These are phyloP conservation scores for Salvia sclarea DNA, from an alignment of 305 asterid species.

Conservation along the genomic window DNA sequence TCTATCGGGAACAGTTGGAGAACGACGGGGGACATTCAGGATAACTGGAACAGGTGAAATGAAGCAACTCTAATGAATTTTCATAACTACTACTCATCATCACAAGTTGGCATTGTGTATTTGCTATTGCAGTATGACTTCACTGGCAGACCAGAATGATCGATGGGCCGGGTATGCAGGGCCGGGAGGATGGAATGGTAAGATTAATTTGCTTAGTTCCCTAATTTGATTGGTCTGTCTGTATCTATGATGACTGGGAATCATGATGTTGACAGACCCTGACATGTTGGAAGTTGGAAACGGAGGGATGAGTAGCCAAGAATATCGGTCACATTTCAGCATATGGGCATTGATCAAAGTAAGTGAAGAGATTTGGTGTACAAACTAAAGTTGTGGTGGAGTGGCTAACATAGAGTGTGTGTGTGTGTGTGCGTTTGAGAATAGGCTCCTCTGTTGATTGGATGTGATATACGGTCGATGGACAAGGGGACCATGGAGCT, in stretches of 20 bases:
- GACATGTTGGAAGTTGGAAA: conserved; percentile 98
- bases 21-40: conserved; percentile 86
- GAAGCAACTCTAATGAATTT: neutral
- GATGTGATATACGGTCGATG: conserved; percentile 81
- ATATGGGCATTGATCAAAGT: conserved; percentile 94
- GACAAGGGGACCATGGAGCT: conserved; percentile 44
- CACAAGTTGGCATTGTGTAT: neutral
- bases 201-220: neutral
- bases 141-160: conserved; percentile 77
- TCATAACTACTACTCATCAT: neutral
- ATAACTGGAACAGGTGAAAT: conserved; percentile 76
- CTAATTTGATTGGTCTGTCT: neutral
- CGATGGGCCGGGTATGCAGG: conserved; percentile 85
- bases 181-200: conserved; percentile 98
- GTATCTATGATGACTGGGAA: neutral
- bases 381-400: neutral
- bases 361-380: conserved; percentile 18
- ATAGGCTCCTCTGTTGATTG: conserved; percentile 90
- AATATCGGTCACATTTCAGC: conserved; percentile 93
- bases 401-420: neutral
- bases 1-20: conserved; percentile 91
- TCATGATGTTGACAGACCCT: conserved; percentile 57
- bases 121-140: conserved; percentile 59
- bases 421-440: neutral
- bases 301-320: conserved; percentile 77